Evolutionary conservation across 2,329 filamentous ascomycete species (phyloP).

Genomic region (Dactylellina cionopaga): DNA sequence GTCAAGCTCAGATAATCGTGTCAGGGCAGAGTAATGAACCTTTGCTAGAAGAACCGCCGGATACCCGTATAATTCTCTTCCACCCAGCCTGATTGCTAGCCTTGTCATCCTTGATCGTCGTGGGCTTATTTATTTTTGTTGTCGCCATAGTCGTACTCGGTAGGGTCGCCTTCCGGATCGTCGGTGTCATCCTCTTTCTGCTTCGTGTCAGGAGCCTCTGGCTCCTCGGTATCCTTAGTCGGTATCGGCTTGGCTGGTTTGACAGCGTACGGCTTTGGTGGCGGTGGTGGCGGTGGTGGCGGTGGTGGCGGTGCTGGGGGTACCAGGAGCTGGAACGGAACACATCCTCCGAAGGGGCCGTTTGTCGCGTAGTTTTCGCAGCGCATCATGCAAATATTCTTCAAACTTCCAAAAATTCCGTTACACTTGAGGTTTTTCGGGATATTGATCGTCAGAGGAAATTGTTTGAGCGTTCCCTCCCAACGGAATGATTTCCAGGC

Average conservation of each 20-base stretch:
- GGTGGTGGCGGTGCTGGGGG: not conserved
- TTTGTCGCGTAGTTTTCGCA: slow-evolving; percentile 55
- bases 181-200: not conserved
- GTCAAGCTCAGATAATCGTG: no score
- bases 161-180: not conserved
- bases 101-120: no score
- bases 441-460: not conserved
- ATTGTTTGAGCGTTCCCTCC: not conserved
- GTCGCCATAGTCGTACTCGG: no score
- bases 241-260: not conserved
- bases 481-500: not conserved
- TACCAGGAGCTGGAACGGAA: slow-evolving; percentile 6
- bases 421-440: not conserved
- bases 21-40: no score
- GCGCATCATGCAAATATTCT: slow-evolving; percentile 18
- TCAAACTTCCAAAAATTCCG: not conserved
- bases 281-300: not conserved
- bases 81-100: no score
- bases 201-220: no score
- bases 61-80: no score
- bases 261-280: not conserved
- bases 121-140: no score
- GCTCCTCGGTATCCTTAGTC: not conserved
- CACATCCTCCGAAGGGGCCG: slow-evolving; percentile 2
- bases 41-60: no score